Conservation (phyloP, 1,284 basidiomycete species). For the Stygiomarasmius scandens region DNA sequence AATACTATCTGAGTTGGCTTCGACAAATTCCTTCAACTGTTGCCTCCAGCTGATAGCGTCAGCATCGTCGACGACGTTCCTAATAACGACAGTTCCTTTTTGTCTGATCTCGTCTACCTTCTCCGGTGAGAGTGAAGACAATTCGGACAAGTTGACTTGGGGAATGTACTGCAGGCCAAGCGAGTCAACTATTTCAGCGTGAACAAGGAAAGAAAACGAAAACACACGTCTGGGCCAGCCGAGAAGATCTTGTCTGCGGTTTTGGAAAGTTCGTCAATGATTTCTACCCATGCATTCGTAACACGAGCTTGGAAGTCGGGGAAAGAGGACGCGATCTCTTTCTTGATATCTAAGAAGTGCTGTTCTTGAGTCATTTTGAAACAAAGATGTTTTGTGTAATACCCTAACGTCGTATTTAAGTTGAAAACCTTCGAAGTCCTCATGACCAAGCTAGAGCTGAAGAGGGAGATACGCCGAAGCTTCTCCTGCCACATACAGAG, state of each 20-base stretch:
- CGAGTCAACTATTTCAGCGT: neutral
- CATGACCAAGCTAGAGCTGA: too few species aligned
- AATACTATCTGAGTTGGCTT: slow-evolving; percentile 55
- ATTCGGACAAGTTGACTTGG: slow-evolving; percentile 59
- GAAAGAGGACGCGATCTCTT: slow-evolving; percentile 52
- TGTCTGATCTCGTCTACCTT: slow-evolving; percentile 54
- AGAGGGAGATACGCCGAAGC: too few species aligned
- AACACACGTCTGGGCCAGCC: slow-evolving; percentile 51
- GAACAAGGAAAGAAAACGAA: neutral
- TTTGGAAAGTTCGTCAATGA: slow-evolving; percentile 52
- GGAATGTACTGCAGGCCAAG: slow-evolving; percentile 46
- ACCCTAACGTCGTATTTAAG: too few species aligned
- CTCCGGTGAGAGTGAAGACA: slow-evolving; percentile 48
- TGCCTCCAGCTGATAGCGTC: slow-evolving; percentile 61
- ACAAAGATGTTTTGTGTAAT: too few species aligned
- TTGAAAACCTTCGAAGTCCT: too few species aligned
- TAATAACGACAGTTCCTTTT: slow-evolving; percentile 64
- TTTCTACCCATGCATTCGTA: slow-evolving; percentile 58
- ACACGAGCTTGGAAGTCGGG: slow-evolving; percentile 54
- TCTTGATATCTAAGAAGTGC: slow-evolving; percentile 36
- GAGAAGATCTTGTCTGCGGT: slow-evolving; percentile 46
- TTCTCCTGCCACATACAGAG: too few species aligned
- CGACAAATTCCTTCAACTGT: slow-evolving; percentile 57
- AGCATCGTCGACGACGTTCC: slow-evolving; percentile 57
- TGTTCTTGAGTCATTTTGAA: neutral